Base-by-base conservation (phyloP, 805 yeast genomes). In the Nadsonia fulvescens region DNA sequence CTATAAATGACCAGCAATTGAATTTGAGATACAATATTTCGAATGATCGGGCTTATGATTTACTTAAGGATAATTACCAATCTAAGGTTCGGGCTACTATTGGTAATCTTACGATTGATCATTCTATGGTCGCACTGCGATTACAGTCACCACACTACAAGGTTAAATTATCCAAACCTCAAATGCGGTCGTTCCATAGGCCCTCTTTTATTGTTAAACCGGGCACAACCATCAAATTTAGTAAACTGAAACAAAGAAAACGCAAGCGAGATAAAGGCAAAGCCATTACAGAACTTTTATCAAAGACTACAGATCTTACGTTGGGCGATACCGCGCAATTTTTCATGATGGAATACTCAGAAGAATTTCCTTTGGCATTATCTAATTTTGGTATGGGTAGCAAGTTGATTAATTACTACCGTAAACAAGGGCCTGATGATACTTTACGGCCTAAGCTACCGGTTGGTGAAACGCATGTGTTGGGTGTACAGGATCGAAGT, bases 361-460 rank as follows among this genome's bases (percentile, higher is more conserved):
- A 89, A 46, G 93, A 89, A 47, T 58, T 58, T 27, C 98, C 98
- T 1, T 52, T 70, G 23, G 74, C 78, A 2, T 52, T 89, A 15
- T 75, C 86, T 4, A 79, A 78, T 33, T 79, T 75, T 47, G 98
- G 98, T 32, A 89, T 89, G 98, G 91, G 93, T 5, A 74, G 83
- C 22, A 89, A 86, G 45, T 53, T 89, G 32, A 77, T 89, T 38
- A 89, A 89, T 44, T 89, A 89, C 46, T 89, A 89, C 49, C 63
- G 98, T 37, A 86, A 86, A 46, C 68, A 66, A 33, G 59, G 59
- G 32, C 81, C 73, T 9, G 82, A 77, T 26, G 98, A 89, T 46
- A 64, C 67, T 4, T 60, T 76, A 4, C 66, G 96, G 33, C 96
- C 96, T 0, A 86, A 83, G 42, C 57, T 82, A 14, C 66, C 79